Conservation (phyloP, 2,329 filamentous ascomycete genomes). For the Biscogniauxia marginata region DNA sequence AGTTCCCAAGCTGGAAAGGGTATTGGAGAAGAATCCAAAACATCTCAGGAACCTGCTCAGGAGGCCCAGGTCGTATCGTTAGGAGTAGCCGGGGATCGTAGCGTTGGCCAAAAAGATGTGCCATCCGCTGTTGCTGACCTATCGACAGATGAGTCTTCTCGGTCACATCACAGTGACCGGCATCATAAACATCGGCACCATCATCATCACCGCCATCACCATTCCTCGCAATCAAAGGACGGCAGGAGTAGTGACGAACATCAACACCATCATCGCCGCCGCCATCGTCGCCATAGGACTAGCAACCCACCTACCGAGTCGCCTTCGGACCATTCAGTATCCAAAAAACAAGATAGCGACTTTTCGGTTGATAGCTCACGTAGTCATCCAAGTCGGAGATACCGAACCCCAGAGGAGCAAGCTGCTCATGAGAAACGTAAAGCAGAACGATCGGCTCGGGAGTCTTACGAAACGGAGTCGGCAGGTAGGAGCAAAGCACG, state of each 20-base stretch:
- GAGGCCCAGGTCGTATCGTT: conserved; percentile 25
- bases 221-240: conserved; percentile 22
- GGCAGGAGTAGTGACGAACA: conserved; percentile 26
- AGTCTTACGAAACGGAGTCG: conserved; percentile 13
- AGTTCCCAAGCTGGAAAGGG: conserved; percentile 24
- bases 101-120: conserved; percentile 37
- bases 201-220: conserved; percentile 28
- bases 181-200: conserved; percentile 40
- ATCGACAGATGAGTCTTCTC: conserved; percentile 48
- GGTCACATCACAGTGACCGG: conserved; percentile 28
- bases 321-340: conserved; percentile 31
- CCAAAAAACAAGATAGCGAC: conserved; percentile 46
- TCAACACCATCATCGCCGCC: conserved; percentile 38
- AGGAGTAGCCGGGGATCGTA: conserved; percentile 26
- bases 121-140: conserved; percentile 55
- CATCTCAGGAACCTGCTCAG: conserved; percentile 19
- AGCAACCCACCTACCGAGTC: conserved; percentile 25
- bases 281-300: conserved; percentile 32
- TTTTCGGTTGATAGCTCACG: conserved; percentile 42
- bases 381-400: conserved; percentile 31
- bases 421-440: conserved; percentile 50
- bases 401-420: conserved; percentile 47
- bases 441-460: conserved; percentile 42
- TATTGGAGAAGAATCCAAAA: conserved; percentile 15
- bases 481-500: conserved; percentile 1